Conservation (phyloP, 768 basidiomycete species). For the Leccinum pellstonianum region DNA sequence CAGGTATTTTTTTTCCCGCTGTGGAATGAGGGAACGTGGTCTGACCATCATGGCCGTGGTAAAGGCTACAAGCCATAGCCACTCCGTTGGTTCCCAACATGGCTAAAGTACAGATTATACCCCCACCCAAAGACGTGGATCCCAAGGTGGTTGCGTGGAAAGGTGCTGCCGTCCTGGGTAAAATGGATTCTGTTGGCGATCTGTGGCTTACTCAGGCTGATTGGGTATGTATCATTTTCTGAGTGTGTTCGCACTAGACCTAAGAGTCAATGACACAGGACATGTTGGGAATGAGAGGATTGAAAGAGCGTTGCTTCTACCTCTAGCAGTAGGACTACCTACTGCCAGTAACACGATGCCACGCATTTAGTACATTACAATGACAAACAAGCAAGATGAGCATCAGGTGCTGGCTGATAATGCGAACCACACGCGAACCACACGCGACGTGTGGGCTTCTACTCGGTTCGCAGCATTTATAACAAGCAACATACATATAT, state of each 20-base stretch:
- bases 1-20: conserved; percentile 46
- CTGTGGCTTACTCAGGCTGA: conserved; percentile 86
- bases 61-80: conserved; percentile 73
- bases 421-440: conserved; percentile 1
- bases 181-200: conserved; percentile 88
- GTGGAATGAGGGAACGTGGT: neutral
- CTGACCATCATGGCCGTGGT: conserved; percentile 6
- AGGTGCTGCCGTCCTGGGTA: conserved; percentile 86
- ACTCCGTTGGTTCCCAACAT: conserved; percentile 80
- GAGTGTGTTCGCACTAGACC: neutral
- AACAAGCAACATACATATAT: conserved; percentile 14
- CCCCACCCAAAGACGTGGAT: conserved; percentile 93
- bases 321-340: conserved; percentile 46
- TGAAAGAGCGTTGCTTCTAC: conserved; percentile 82
- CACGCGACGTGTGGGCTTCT: conserved; percentile 1
- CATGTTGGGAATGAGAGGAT: conserved; percentile 71
- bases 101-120: conserved; percentile 88
- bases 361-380: conserved; percentile 16
- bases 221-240: conserved; percentile 59
- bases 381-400: conserved; percentile 4
- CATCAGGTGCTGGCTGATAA: conserved; percentile 1
- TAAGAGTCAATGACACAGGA: conserved; percentile 46
- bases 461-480: conserved; percentile 11
- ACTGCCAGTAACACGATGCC: neutral
- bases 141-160: conserved; percentile 92